A percentile compares a stretch with the other conserved stretches of the same genome.
phyloP scores from a whole-genome alignment of 495 filamentous ascomycete genomes.

The Aspergillus incahuasiensis region DNA sequence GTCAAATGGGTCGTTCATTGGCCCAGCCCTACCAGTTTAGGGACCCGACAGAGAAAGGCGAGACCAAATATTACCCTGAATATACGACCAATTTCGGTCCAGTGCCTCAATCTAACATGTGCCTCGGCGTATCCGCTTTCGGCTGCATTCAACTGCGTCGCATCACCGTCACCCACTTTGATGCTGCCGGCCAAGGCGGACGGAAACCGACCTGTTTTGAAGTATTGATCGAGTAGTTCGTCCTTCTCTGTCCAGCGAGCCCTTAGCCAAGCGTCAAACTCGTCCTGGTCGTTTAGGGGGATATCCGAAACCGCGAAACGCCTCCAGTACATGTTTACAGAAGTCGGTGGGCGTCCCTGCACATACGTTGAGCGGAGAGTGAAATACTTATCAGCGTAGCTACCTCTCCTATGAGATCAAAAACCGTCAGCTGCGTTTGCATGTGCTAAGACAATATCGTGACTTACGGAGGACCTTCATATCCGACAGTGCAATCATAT shows the following conservation, averaged over 20 bases:
- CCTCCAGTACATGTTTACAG: conserved; percentile 68
- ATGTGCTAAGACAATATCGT: background rate
- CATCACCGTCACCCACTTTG: conserved; percentile 30
- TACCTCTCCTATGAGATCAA: conserved; percentile 42
- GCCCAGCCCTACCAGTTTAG: conserved; percentile 15
- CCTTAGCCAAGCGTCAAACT: conserved; percentile 55
- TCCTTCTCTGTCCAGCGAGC: conserved; percentile 63
- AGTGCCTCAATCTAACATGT: conserved; percentile 47
- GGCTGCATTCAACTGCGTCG: conserved; percentile 30
- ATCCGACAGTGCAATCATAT: conserved; percentile 66
- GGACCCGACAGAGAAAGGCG: conserved; percentile 29
- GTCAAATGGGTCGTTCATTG: background rate
- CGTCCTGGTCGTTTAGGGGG: conserved; percentile 52
- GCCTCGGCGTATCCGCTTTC: conserved; percentile 55
- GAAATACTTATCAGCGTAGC: conserved; percentile 62
- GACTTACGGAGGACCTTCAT: conserved; percentile 64
- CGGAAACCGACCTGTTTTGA: conserved; percentile 57
- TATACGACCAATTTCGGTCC: conserved; percentile 53
- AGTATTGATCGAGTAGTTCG: conserved; percentile 52
- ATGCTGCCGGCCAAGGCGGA: conserved; percentile 48
- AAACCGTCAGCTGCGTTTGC: background rate
- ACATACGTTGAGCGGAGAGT: conserved; percentile 59
- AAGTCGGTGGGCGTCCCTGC: conserved; percentile 63
- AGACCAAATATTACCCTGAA: conserved; percentile 44
- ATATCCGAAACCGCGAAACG: conserved; percentile 54